Evolutionary conservation across 73 alveolate species (phyloP).

Genomic region (Uronychia binucleata): DNA sequence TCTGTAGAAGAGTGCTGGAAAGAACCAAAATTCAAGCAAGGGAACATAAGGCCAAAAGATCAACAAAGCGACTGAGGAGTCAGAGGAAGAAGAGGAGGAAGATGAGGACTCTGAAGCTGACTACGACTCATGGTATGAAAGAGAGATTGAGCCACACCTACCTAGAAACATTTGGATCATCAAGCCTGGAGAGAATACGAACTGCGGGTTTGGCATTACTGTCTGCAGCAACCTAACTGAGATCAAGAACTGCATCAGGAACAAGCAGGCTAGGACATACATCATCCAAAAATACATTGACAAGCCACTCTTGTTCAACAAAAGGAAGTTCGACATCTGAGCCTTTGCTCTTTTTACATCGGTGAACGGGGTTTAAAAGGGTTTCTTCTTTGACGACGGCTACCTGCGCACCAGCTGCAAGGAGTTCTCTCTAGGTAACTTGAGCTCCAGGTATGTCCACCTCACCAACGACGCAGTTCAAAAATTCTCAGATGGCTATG

Average conservation of each 20-base stretch:
- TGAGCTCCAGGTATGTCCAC: slow-evolving; percentile 68
- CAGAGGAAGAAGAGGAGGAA: background rate
- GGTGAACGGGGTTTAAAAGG: slow-evolving; percentile 60
- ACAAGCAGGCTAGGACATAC: slow-evolving; percentile 39
- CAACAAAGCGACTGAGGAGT: background rate
- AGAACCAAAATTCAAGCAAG: background rate
- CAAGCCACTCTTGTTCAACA: slow-evolving; percentile 69
- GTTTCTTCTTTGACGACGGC: slow-evolving; percentile 81
- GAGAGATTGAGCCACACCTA: background rate
- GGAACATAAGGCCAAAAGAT: too few relatives aligned
- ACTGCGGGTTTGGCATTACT: slow-evolving; percentile 68
- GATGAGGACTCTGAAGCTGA: background rate
- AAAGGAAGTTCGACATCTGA: slow-evolving; percentile 85
- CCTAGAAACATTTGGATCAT: slow-evolving; percentile 80
- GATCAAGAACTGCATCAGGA: slow-evolving; percentile 27
- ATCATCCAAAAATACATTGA: slow-evolving; percentile 85
- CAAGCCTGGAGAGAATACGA: slow-evolving; percentile 76
- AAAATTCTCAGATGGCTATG: slow-evolving; percentile 74
- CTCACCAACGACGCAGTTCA: slow-evolving; percentile 87
- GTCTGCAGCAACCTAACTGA: slow-evolving; percentile 42
- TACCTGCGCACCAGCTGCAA: slow-evolving; percentile 78
- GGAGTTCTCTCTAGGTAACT: slow-evolving; percentile 49
- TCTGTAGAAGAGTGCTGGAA: background rate
- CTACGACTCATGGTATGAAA: background rate
- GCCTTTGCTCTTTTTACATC: slow-evolving; percentile 69